phyloP scores from a whole-genome alignment of 1,139 yeast genomes.

The Oligophagozyma castellii region DNA sequence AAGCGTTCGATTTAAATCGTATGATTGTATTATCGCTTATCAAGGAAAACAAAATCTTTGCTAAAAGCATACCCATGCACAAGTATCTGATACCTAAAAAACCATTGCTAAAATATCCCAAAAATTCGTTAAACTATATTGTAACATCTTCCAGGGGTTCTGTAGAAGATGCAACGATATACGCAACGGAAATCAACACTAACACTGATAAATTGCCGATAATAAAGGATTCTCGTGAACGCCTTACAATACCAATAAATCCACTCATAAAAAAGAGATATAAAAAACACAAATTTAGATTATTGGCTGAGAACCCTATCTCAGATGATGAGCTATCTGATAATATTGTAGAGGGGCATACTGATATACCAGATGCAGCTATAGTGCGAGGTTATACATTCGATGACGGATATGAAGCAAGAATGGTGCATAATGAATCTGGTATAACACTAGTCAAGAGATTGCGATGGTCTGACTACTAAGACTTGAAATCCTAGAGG shows the following conservation, averaged over 20 bases:
- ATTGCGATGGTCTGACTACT: too few species aligned
- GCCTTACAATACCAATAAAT: constrained; percentile 55
- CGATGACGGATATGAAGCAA: too few species aligned
- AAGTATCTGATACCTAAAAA: neutral
- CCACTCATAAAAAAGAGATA: constrained; percentile 20
- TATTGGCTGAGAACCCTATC: constrained; percentile 7
- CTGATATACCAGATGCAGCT: constrained; percentile 29
- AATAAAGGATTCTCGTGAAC: constrained; percentile 45
- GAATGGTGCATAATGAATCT: too few species aligned
- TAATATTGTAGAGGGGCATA: neutral
- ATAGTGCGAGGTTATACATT: constrained; percentile 33
- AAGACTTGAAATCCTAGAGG: too few species aligned
- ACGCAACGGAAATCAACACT: constrained; percentile 63
- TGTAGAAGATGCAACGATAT: constrained; percentile 56
- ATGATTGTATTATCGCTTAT: too few species aligned
- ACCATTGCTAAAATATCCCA: neutral
- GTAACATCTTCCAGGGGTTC: constrained; percentile 60
- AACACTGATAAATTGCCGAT: constrained; percentile 34
- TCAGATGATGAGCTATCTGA: constrained; percentile 3
- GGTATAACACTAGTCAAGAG: too few species aligned
- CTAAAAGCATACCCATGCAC: neutral
- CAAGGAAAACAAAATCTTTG: too few species aligned
- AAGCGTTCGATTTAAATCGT: too few species aligned
- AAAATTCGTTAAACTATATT: constrained; percentile 30
- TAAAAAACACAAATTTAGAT: constrained; percentile 6